Evolutionary conservation across 306 rosid genomes (phyloP).

Genomic region (Alnus glutinosa): DNA sequence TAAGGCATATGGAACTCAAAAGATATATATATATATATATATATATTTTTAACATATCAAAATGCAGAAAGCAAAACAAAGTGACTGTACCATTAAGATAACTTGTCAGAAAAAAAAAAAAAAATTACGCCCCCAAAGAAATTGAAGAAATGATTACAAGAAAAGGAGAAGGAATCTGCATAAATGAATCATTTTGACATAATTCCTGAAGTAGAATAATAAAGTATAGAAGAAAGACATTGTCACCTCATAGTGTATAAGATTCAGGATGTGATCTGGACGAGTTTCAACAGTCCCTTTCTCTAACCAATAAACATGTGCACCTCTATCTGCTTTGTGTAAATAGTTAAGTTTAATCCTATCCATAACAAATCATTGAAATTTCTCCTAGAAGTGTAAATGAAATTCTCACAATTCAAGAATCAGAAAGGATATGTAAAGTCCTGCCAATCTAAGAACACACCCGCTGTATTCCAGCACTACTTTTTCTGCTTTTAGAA

Average conservation of each 20-base stretch:
- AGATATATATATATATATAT: no score
- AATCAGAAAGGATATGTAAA: constrained; percentile 80
- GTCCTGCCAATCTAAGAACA: constrained; percentile 83
- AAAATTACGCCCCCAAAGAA: neutral
- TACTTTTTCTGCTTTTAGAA: constrained; percentile 74
- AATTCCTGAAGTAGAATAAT: neutral
- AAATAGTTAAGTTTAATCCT: constrained; percentile 55
- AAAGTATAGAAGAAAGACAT: constrained; percentile 26
- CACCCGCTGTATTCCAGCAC: constrained; percentile 82
- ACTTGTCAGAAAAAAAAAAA: neutral
- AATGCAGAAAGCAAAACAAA: neutral
- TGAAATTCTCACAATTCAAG: constrained; percentile 24
- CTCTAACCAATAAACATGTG: constrained; percentile 80
- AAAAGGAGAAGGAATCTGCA: neutral
- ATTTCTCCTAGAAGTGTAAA: neutral
- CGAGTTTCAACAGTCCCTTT: constrained; percentile 74
- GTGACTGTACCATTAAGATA: neutral
- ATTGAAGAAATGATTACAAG: neutral
- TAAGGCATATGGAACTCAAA: constrained; percentile 1
- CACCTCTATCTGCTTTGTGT: constrained; percentile 83
- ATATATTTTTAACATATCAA: neutral
- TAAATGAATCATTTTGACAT: constrained; percentile 1
- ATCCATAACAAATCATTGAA: constrained; percentile 13
- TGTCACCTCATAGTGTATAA: constrained; percentile 91
- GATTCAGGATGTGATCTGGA: constrained; percentile 90